A percentile compares a stretch with the other conserved stretches of the same genome.
Evolutionary conservation across 331 rosid genomes (phyloP).

Genomic region (Arachis monticola): DNA sequence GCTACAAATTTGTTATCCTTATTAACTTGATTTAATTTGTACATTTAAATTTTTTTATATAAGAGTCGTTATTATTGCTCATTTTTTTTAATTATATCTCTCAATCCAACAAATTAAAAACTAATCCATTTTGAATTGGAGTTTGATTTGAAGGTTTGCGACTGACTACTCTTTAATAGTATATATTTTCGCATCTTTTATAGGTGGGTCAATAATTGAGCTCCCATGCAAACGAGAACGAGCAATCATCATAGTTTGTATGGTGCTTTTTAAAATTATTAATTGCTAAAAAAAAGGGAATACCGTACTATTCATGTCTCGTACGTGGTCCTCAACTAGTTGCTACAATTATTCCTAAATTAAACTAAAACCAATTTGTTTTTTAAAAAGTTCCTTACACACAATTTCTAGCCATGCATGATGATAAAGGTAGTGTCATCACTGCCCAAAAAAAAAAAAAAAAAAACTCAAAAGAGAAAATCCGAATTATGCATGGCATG

Average conservation of each 20-base stretch:
- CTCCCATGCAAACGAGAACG: neutral
- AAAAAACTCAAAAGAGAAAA: neutral
- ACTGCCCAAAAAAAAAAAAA: neutral
- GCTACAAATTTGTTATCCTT: no score
- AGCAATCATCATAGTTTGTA: neutral
- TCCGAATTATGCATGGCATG: constrained; percentile 9
- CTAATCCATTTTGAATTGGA: no score
- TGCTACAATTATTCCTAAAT: neutral
- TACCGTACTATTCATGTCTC: neutral
- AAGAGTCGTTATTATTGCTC: no score
- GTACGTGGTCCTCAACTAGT: neutral
- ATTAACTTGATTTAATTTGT: no score
- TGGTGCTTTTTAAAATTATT: neutral
- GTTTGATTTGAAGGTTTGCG: no score
- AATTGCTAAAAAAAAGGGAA: neutral
- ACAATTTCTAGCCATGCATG: neutral
- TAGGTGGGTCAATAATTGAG: neutral
- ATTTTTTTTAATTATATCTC: no score
- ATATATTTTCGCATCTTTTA: no score
- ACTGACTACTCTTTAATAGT: no score
- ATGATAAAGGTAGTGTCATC: neutral
- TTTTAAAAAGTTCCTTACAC: neutral
- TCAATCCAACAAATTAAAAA: no score
- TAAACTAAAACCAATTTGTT: neutral
- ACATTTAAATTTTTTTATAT: no score